phyloP scores from a whole-genome alignment of 2,329 filamentous ascomycete species.

The Xylariaceae sp. region DNA sequence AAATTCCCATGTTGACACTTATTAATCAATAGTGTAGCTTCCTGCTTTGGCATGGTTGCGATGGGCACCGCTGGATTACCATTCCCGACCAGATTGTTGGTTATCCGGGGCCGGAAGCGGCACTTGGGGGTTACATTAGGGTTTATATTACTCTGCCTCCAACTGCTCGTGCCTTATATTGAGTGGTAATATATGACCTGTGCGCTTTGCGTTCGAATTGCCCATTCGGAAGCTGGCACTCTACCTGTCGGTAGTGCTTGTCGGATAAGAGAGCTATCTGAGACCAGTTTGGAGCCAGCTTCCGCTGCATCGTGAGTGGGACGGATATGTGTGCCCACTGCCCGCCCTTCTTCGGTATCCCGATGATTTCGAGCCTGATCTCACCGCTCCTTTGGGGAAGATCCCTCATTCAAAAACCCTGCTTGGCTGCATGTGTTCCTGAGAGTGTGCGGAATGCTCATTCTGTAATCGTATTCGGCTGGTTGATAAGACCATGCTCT shows the following conservation, averaged over 20 bases:
- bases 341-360: neutral
- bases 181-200: too few species aligned
- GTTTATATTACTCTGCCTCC: neutral
- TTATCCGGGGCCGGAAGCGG: constrained; percentile 25
- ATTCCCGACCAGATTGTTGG: constrained; percentile 17
- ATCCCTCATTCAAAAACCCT: neutral
- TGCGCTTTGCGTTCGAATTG: neutral
- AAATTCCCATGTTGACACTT: neutral
- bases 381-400: neutral
- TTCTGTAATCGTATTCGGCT: neutral
- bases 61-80: constrained; percentile 11
- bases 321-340: neutral
- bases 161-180: too few species aligned
- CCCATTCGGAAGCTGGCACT: too few species aligned
- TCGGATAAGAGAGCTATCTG: neutral
- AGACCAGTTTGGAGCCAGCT: neutral
- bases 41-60: neutral
- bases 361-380: neutral
- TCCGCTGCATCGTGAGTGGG: neutral
- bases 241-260: neutral
- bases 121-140: constrained; percentile 12
- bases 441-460: neutral
- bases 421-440: too few species aligned
- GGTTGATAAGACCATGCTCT: neutral
- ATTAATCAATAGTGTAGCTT: neutral